These are phyloP conservation scores for Chlamydomonas reinhardtii DNA, from an alignment of 163 green algal genomes.

Conservation along the genomic window DNA sequence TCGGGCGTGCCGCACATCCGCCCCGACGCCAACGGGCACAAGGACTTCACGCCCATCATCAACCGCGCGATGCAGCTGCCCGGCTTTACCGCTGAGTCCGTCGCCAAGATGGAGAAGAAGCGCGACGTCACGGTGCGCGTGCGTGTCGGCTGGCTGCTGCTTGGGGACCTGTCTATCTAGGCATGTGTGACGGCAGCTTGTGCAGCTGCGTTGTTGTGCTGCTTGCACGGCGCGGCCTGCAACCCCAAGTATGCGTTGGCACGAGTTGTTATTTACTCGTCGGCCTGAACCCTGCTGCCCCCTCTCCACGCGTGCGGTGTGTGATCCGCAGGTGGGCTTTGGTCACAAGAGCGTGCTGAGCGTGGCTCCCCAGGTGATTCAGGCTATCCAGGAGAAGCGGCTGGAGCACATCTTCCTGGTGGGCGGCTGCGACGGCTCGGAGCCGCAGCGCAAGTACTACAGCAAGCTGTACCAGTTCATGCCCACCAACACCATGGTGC, in stretches of 20 bases:
- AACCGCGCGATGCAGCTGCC: constrained; percentile 70
- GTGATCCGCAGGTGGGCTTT: constrained; percentile 72
- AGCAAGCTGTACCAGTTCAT: constrained; percentile 57
- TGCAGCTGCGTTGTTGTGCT: too few relatives aligned
- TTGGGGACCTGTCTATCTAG: too few relatives aligned
- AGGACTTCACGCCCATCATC: constrained; percentile 75
- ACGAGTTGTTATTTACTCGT: too few relatives aligned
- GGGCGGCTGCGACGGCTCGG: constrained; percentile 66
- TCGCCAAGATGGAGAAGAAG: constrained; percentile 18
- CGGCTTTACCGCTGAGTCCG: constrained; percentile 62
- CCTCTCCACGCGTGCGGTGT: too few relatives aligned
- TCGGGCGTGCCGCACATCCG: constrained; percentile 43
- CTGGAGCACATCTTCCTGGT: constrained; percentile 86
- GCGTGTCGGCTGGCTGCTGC: not conserved
- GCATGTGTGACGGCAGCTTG: too few relatives aligned
- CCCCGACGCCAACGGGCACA: constrained; percentile 55
- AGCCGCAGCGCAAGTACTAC: constrained; percentile 67
- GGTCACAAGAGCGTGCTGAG: constrained; percentile 76
- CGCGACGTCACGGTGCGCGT: constrained; percentile 63
- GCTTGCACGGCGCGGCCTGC: too few relatives aligned
- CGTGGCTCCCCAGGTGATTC: constrained; percentile 68
- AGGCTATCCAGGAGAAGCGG: constrained; percentile 70
- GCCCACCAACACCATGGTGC: constrained; percentile 65
- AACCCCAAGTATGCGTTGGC: too few relatives aligned
- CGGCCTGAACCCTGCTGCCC: too few relatives aligned